Conservation (phyloP, 2,329 filamentous ascomycete species). For the Exophiala mesophila region DNA sequence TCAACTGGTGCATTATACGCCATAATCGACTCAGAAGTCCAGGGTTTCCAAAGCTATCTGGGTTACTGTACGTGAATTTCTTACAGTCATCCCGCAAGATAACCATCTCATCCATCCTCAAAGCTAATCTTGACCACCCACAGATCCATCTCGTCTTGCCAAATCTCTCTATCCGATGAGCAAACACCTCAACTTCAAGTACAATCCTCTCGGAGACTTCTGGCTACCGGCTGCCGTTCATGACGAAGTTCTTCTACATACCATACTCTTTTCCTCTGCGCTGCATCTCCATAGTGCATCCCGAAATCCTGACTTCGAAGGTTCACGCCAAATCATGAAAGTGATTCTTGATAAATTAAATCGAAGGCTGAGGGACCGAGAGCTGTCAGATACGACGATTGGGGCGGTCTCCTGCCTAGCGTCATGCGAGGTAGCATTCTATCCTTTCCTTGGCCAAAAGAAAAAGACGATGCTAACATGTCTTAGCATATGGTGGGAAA, state of each 20-base stretch:
- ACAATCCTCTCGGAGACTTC: constrained; percentile 13
- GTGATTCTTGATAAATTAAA: constrained; percentile 21
- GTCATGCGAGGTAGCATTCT: constrained; percentile 9
- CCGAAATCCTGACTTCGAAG: constrained; percentile 4
- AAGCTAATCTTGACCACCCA: no score
- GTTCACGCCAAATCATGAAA: constrained; percentile 17
- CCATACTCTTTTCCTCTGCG: constrained; percentile 19
- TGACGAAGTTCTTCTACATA: constrained; percentile 19
- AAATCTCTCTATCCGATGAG: constrained; percentile 14
- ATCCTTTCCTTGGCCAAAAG: no score
- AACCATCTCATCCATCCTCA: no score
- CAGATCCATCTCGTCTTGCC: constrained; percentile 17
- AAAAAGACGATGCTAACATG: no score
- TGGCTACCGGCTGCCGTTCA: constrained; percentile 18
- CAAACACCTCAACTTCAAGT: constrained; percentile 8
- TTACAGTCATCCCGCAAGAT: no score
- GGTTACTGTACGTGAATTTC: constrained; percentile 10
- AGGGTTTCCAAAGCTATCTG: constrained; percentile 12
- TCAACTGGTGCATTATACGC: constrained; percentile 10
- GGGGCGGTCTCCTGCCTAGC: constrained; percentile 21
- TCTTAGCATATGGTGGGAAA: constrained; percentile 14
- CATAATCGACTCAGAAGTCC: constrained; percentile 19
- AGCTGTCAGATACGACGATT: constrained; percentile 21
- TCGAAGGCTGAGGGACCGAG: constrained; percentile 8
- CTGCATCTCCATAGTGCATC: constrained; percentile 5